Percentiles rank a stretch among this genome's conserved stretches.
Evolutionary conservation across 768 basidiomycete species (phyloP).

Genomic region (Tricholoma terreum): DNA sequence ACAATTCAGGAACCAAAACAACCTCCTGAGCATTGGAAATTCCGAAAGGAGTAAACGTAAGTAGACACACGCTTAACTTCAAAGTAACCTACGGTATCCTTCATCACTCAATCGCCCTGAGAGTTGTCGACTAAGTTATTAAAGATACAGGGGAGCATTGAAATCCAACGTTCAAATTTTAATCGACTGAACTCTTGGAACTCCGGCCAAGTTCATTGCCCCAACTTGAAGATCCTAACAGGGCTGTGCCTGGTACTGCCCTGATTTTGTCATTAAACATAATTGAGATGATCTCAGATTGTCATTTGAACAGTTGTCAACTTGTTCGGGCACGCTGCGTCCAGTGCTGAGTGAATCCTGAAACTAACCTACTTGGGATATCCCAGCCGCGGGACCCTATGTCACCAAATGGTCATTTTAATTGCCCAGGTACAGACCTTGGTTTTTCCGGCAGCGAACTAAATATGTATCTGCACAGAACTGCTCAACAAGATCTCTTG

Average conservation of each 20-base stretch:
- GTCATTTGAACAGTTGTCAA: constrained; percentile 1
- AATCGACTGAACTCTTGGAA: not conserved
- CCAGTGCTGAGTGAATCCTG: not conserved
- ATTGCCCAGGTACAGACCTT: constrained; percentile 19
- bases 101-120: not conserved
- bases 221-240: not conserved
- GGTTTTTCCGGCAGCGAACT: constrained; percentile 23
- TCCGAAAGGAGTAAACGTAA: constrained; percentile 7
- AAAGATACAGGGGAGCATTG: not conserved
- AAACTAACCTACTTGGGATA: constrained; percentile 19
- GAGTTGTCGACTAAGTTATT: not conserved
- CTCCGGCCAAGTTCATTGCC: not conserved
- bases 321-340: not conserved
- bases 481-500: constrained; percentile 14
- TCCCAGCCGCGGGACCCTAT: constrained; percentile 8
- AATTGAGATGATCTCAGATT: constrained; percentile 17
- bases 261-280: constrained; percentile 1
- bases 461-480: constrained; percentile 16
- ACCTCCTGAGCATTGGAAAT: not conserved
- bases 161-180: not conserved
- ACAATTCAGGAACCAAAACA: constrained; percentile 9
- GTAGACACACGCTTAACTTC: not conserved
- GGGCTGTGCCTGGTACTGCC: not conserved
- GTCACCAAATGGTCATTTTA: constrained; percentile 5
- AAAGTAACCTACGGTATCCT: not conserved